Conservation (phyloP, 148 eudicot species). For the Vaccinium corymbosum region DNA sequence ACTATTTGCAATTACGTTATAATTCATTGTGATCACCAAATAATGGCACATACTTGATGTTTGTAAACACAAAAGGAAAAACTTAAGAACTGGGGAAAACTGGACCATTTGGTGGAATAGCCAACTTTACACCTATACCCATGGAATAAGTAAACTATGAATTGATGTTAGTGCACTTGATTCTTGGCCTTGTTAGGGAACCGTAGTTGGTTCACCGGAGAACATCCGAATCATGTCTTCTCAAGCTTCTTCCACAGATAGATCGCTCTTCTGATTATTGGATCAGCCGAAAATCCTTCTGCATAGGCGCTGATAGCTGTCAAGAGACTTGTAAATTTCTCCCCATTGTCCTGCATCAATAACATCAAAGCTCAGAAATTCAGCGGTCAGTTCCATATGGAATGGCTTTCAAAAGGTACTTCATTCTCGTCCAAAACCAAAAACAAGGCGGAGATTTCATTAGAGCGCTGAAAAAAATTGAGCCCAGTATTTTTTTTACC, state of each 20-base stretch:
- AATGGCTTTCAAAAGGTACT: neutral
- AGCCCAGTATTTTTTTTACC: neutral
- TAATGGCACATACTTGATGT: neutral
- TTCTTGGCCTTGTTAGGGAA: neutral
- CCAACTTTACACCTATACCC: conserved; percentile 1
- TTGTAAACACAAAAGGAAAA: neutral
- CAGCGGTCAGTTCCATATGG: neutral
- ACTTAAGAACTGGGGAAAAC: neutral
- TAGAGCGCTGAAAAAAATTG: neutral
- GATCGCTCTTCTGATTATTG: conserved; percentile 64
- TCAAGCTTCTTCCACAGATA: conserved; percentile 85
- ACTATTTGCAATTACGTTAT: neutral
- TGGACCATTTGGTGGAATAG: neutral
- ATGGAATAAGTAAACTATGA: neutral
- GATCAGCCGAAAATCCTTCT: conserved; percentile 92
- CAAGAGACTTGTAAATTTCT: conserved; percentile 77
- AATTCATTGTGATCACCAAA: neutral
- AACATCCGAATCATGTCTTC: conserved; percentile 9
- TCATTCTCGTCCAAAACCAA: neutral
- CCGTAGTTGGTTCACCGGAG: neutral
- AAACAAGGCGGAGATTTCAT: neutral
- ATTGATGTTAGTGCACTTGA: neutral
- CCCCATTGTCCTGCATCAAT: conserved; percentile 72
- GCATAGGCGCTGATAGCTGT: conserved; percentile 93
- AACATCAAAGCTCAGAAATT: neutral